phyloP scores from a whole-genome alignment of 257 asterid species.

The Nicotiana paniculata region DNA sequence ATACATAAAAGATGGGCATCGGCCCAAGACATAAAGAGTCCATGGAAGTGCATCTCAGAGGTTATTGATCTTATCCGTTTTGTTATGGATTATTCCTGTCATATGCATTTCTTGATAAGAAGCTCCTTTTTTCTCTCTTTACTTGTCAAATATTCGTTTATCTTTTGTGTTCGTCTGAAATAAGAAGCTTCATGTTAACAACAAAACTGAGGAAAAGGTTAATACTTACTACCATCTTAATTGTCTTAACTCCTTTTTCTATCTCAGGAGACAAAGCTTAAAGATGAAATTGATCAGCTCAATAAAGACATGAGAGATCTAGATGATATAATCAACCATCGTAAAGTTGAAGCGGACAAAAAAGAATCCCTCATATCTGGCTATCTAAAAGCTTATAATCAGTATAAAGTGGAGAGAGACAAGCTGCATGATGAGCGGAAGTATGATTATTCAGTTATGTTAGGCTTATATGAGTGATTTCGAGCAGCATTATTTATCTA shows the following conservation, averaged over 20 bases:
- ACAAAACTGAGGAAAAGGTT: background rate
- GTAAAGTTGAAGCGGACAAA: slow-evolving; percentile 57
- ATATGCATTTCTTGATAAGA: background rate
- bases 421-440: slow-evolving; percentile 76
- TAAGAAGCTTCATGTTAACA: background rate
- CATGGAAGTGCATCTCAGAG: background rate
- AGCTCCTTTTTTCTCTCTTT: background rate
- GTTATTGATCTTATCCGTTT: background rate
- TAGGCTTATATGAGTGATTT: slow-evolving; percentile 1
- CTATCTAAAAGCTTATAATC: slow-evolving; percentile 61
- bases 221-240: background rate
- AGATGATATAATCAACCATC: slow-evolving; percentile 55
- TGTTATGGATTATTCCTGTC: background rate
- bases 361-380: slow-evolving; percentile 67
- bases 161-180: background rate
- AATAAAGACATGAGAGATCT: slow-evolving; percentile 51
- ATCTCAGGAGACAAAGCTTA: slow-evolving; percentile 69
- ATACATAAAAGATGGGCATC: background rate
- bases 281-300: slow-evolving; percentile 76
- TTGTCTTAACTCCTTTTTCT: background rate
- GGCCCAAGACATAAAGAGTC: background rate
- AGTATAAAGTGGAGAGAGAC: slow-evolving; percentile 65
- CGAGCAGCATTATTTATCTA: background rate
- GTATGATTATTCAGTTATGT: slow-evolving; percentile 38
- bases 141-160: background rate